phyloP scores from a whole-genome alignment of 305 asterid genomes.

The Nicotiana rustica region DNA sequence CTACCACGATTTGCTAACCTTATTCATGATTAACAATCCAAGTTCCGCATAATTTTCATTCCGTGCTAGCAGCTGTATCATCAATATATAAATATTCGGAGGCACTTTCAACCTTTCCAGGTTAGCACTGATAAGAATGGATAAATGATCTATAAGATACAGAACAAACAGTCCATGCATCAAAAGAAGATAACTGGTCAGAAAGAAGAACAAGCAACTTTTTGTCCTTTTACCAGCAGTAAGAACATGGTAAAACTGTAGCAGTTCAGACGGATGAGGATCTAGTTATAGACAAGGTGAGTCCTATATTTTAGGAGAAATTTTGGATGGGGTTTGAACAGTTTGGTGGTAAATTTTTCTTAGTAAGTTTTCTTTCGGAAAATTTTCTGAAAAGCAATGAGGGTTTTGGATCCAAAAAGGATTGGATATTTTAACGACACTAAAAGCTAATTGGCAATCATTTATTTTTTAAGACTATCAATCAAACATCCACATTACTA shows the following conservation, averaged over 20 bases:
- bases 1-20: slow-evolving; percentile 53
- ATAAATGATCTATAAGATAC: slow-evolving; percentile 32
- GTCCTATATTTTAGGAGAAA: slow-evolving; percentile 3
- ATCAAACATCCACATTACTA: slow-evolving; percentile 23
- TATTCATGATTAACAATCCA: slow-evolving; percentile 73
- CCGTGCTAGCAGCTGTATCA: slow-evolving; percentile 83
- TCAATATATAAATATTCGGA: slow-evolving; percentile 70
- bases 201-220: slow-evolving; percentile 25
- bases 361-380: background rate
- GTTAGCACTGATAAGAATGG: slow-evolving; percentile 67
- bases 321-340: background rate
- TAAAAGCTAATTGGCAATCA: slow-evolving; percentile 7
- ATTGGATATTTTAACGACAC: background rate
- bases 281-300: slow-evolving; percentile 5
- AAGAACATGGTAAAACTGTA: background rate
- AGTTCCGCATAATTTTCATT: slow-evolving; percentile 80
- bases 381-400: background rate
- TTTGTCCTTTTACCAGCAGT: background rate
- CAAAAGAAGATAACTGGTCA: background rate
- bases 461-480: background rate
- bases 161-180: slow-evolving; percentile 32
- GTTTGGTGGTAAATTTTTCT: background rate
- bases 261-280: slow-evolving; percentile 32
- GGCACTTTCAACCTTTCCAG: slow-evolving; percentile 75
- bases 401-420: background rate